Percentiles rank a stretch among this genome's conserved stretches.
These are phyloP conservation scores for Vinca minor DNA, from an alignment of 257 asterid genomes.

Conservation along the genomic window DNA sequence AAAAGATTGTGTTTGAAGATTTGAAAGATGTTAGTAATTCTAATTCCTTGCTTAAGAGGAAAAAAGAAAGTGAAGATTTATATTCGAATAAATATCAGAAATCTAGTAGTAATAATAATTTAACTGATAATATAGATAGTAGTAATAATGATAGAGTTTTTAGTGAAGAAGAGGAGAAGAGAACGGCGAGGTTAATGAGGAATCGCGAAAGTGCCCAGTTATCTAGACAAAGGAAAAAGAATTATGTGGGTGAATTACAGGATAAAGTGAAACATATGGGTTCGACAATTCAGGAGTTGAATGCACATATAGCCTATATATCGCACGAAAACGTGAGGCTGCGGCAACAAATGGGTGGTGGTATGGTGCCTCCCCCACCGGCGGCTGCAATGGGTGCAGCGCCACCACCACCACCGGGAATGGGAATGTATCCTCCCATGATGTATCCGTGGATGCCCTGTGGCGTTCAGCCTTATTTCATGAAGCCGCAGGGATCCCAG, in stretches of 20 bases:
- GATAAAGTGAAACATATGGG: constrained; percentile 84
- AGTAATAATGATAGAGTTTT: constrained; percentile 22
- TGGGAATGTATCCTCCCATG: constrained; percentile 63
- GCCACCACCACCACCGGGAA: too few species aligned
- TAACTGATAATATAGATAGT: constrained; percentile 21
- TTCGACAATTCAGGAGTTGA: constrained; percentile 88
- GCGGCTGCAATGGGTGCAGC: constrained; percentile 36
- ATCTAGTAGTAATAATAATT: constrained; percentile 27
- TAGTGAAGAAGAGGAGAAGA: constrained; percentile 71
- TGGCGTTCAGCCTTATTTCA: constrained; percentile 58
- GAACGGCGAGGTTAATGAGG: constrained; percentile 80
- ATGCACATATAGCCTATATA: constrained; percentile 58
- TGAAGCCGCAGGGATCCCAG: constrained; percentile 92
- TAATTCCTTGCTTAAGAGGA: constrained; percentile 53
- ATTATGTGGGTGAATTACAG: constrained; percentile 88
- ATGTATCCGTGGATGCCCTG: constrained; percentile 96
- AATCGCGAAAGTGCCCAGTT: constrained; percentile 96
- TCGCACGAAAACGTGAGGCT: constrained; percentile 76
- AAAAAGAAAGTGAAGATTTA: constrained; percentile 43
- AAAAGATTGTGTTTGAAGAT: constrained; percentile 46
- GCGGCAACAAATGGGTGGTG: constrained; percentile 62
- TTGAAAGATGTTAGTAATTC: constrained; percentile 19
- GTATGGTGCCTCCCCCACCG: constrained; percentile 33
- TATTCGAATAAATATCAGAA: constrained; percentile 39
- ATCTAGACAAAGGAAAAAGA: constrained; percentile 91